phyloP scores from a whole-genome alignment of 768 basidiomycete genomes.

The Podaxis rugospora region DNA sequence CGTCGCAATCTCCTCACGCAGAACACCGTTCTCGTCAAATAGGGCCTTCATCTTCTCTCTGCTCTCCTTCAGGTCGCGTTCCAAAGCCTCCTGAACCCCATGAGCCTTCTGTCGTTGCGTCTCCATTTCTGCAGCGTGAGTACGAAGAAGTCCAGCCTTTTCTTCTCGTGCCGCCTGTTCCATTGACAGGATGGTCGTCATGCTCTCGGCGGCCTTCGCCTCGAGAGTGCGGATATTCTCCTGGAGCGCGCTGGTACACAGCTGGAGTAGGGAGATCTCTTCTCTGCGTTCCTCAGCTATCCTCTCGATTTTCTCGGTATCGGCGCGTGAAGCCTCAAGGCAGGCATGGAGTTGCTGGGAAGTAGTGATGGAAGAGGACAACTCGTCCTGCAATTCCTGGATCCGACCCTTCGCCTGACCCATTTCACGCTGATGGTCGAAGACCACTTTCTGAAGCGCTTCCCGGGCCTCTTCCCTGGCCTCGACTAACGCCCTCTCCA shows the following conservation, averaged over 20 bases:
- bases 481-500: not conserved
- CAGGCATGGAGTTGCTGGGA: slow-evolving; percentile 2
- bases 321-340: not conserved
- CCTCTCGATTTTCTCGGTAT: not conserved
- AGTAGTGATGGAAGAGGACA: slow-evolving; percentile 1
- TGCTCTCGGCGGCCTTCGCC: not conserved
- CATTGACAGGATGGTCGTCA: not conserved
- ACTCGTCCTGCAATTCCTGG: not conserved
- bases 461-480: not conserved
- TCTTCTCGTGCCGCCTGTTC: not conserved
- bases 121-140: slow-evolving; percentile 5
- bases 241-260: not conserved
- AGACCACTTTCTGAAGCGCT: not conserved
- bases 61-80: slow-evolving; percentile 1
- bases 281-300: not conserved
- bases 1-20: not conserved
- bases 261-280: not conserved
- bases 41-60: not conserved
- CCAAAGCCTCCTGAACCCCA: not conserved
- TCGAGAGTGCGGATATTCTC: not conserved
- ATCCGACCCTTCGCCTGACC: not conserved
- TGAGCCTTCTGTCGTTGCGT: not conserved
- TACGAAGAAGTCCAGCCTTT: not conserved
- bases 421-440: not conserved
- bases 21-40: not conserved